These are phyloP conservation scores for Limonium bicolor DNA, from an alignment of 148 eudicot species.

Conservation along the genomic window DNA sequence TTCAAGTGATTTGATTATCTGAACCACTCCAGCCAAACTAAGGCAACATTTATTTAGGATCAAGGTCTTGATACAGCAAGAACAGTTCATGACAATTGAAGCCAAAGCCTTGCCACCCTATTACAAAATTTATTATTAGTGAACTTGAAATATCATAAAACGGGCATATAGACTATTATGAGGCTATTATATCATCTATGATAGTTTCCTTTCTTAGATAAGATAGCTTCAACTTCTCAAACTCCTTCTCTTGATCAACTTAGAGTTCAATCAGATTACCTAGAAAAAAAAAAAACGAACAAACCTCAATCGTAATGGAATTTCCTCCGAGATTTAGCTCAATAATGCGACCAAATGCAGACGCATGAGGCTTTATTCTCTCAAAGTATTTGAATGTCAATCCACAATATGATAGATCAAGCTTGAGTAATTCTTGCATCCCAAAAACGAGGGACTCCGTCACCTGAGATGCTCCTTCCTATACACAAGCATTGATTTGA, in stretches of 20 bases:
- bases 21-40: conserved; percentile 37
- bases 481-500: conserved; percentile 9
- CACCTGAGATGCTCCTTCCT: conserved; percentile 72
- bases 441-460: conserved; percentile 44
- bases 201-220: too few species aligned
- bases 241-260: too few species aligned
- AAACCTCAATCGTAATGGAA: conserved; percentile 47
- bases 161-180: too few species aligned
- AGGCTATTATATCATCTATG: too few species aligned
- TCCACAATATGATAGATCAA: conserved; percentile 69
- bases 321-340: conserved; percentile 79
- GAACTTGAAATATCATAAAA: conserved; percentile 3
- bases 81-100: conserved; percentile 39
- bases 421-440: conserved; percentile 49
- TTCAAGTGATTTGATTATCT: conserved; percentile 44
- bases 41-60: conserved; percentile 53
- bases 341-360: conserved; percentile 34
- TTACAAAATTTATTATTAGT: too few species aligned
- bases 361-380: conserved; percentile 19
- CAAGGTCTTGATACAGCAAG: conserved; percentile 46
- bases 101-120: conserved; percentile 56
- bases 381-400: conserved; percentile 37
- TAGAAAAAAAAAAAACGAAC: too few species aligned
- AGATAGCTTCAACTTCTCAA: too few species aligned
- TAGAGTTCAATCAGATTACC: too few species aligned